phyloP scores from a whole-genome alignment of 768 basidiomycete genomes.

The Suillus luteus region DNA sequence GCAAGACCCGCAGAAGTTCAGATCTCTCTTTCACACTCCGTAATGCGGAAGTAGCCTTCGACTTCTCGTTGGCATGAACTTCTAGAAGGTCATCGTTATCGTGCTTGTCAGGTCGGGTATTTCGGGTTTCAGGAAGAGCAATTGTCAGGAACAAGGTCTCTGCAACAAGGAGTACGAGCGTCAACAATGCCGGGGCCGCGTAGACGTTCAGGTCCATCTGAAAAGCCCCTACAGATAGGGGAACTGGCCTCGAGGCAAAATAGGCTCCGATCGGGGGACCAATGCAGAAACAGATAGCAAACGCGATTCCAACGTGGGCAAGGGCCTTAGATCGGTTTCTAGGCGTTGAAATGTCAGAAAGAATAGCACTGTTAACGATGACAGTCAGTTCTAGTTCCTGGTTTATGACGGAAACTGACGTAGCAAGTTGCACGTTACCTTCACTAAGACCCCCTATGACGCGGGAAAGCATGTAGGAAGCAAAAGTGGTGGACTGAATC shows the following conservation, averaged over 20 bases:
- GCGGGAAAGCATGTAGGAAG: slow-evolving; percentile 85
- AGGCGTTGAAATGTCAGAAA: slow-evolving; percentile 86
- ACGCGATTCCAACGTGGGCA: slow-evolving; percentile 93
- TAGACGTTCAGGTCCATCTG: slow-evolving; percentile 83
- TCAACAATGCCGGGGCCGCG: slow-evolving; percentile 84
- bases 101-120: slow-evolving; percentile 32
- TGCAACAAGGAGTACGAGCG: slow-evolving; percentile 69
- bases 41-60: slow-evolving; percentile 18
- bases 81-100: slow-evolving; percentile 24
- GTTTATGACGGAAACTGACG: slow-evolving; percentile 53
- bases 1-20: slow-evolving; percentile 56
- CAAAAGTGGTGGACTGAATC: slow-evolving; percentile 89
- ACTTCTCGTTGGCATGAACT: slow-evolving; percentile 17
- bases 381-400: not conserved
- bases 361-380: slow-evolving; percentile 66
- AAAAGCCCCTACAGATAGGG: slow-evolving; percentile 53
- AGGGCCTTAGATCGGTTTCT: slow-evolving; percentile 82
- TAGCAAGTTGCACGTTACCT: slow-evolving; percentile 95
- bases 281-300: slow-evolving; percentile 91
- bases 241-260: slow-evolving; percentile 85
- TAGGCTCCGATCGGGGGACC: slow-evolving; percentile 96
- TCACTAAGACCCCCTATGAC: slow-evolving; percentile 93
- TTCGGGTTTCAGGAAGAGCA: slow-evolving; percentile 85
- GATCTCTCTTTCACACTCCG: slow-evolving; percentile 51
- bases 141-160: slow-evolving; percentile 81